Percentiles rank a stretch among this genome's conserved stretches.
Evolutionary conservation across 164 flowering plant genomes (phyloP).

Genomic region (Houttuynia cordata): DNA sequence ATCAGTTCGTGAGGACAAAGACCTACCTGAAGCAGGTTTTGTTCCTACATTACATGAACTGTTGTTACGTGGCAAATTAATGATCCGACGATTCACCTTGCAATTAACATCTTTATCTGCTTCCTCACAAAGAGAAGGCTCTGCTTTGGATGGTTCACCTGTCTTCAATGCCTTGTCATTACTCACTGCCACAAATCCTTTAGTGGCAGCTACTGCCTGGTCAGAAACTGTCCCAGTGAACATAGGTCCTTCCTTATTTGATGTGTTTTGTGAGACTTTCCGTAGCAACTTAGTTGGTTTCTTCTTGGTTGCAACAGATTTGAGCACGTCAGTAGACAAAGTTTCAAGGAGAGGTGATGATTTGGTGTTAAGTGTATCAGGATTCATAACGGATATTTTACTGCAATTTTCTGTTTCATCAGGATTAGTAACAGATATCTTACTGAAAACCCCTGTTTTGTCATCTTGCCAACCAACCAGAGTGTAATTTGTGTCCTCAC

Average conservation of each 20-base stretch:
- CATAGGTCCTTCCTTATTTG: constrained; percentile 5
- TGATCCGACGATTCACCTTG: constrained; percentile 36
- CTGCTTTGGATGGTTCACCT: constrained; percentile 10
- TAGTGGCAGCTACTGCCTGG: not conserved
- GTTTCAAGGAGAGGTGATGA: constrained; percentile 13
- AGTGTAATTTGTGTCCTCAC: constrained; percentile 9
- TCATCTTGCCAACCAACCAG: not conserved
- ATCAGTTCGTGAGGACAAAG: constrained; percentile 15
- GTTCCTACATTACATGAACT: constrained; percentile 21
- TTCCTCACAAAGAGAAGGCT: constrained; percentile 18
- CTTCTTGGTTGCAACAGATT: constrained; percentile 10
- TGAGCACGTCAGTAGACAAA: constrained; percentile 4
- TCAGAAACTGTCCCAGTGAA: not conserved
- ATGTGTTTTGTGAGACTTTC: constrained; percentile 7
- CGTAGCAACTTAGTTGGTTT: constrained; percentile 1
- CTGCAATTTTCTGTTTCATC: constrained; percentile 8
- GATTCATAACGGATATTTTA: constrained; percentile 7
- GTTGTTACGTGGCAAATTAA: constrained; percentile 34
- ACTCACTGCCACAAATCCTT: not conserved
- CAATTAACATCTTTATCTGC: constrained; percentile 21
- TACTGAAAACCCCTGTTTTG: not conserved
- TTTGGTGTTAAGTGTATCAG: constrained; percentile 2
- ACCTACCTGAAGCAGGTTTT: constrained; percentile 17
- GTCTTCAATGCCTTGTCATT: constrained; percentile 2
- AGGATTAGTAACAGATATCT: constrained; percentile 5